phyloP scores from a whole-genome alignment of 805 yeast species.

The Candida ovalis region DNA sequence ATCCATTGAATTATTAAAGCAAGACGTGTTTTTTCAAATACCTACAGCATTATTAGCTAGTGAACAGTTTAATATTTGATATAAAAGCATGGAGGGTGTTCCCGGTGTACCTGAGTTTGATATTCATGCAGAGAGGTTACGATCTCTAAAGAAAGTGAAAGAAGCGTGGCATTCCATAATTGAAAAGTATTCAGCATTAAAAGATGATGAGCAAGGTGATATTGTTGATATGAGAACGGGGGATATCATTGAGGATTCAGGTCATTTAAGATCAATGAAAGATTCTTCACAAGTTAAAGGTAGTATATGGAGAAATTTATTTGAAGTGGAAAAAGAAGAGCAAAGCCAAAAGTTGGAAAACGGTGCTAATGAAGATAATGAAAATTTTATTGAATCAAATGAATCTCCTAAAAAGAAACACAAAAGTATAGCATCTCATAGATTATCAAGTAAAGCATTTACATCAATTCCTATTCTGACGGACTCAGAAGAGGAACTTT shows the following conservation, averaged over 20 bases:
- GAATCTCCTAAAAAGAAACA: conserved; percentile 7
- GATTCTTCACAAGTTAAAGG: conserved; percentile 19
- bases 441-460: conserved; percentile 4
- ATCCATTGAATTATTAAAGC: too few species aligned
- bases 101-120: conserved; percentile 1
- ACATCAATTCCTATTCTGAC: conserved; percentile 15
- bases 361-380: neutral
- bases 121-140: conserved; percentile 6
- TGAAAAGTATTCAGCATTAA: conserved; percentile 44
- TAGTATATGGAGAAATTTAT: conserved; percentile 38
- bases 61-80: neutral
- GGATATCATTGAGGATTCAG: conserved; percentile 58
- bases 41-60: too few species aligned
- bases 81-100: neutral
- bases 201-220: conserved; percentile 54
- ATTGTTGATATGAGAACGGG: conserved; percentile 65
- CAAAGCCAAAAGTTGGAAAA: neutral
- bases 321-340: conserved; percentile 24
- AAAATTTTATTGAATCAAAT: neutral
- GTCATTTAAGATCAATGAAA: conserved; percentile 55
- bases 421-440: neutral
- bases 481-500: conserved; percentile 17
- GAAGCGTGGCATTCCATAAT: conserved; percentile 50
- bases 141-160: conserved; percentile 19
- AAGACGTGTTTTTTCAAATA: too few species aligned